Evolutionary conservation across 257 asterid species (phyloP), one percentile per base, ranked within the genome.

Genomic region (Nicotiana noctiflora): DNA sequence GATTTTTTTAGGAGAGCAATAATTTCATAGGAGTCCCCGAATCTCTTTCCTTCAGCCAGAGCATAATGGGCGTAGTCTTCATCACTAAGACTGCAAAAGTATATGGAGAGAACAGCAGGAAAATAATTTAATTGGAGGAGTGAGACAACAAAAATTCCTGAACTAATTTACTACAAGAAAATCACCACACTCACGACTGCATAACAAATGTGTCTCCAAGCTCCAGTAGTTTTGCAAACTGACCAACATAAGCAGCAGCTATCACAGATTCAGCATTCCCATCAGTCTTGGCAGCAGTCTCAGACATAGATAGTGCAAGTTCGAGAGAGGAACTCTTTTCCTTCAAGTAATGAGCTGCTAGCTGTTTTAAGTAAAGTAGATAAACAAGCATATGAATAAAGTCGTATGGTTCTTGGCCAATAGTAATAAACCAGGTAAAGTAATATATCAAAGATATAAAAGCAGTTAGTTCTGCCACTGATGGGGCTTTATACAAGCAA

Each of bases 201-300:
- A 88, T 88, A 81, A 86, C 61, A 82, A 82, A 86, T 64, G 86
- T 79, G 65, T 89, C 94, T 83, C 88, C 96, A 17, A 66, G 90
- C 91, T 96, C 99, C 84, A 96, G 88, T 85, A 96, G 84, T 87
- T 91, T 88, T 80, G 93, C 89, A 90, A 92, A 96, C 91, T 94
- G 99, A 85, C 99, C 99, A 76, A 91, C 87, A 88, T 92, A 94
- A 31, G 77, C 80, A 79, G 98, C 91, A 84, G 95, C 87, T 81
- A 81, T 91, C 79, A 94, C 98, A 85, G 98, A 94, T 60, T 96
- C 98, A 31, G 90, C 88, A 84, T 86, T 89, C 82, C 84, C 90
- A 82, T 91, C 92, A 84, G 84, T 81, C 85, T 88, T 86, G 85
- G 53, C 86, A 82, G 85, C 86, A 87, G 85, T 89, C 79, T 85